These are phyloP conservation scores for Pelargonium myrrhifolium DNA, from an alignment of 441 rosid genomes.

Conservation along the genomic window DNA sequence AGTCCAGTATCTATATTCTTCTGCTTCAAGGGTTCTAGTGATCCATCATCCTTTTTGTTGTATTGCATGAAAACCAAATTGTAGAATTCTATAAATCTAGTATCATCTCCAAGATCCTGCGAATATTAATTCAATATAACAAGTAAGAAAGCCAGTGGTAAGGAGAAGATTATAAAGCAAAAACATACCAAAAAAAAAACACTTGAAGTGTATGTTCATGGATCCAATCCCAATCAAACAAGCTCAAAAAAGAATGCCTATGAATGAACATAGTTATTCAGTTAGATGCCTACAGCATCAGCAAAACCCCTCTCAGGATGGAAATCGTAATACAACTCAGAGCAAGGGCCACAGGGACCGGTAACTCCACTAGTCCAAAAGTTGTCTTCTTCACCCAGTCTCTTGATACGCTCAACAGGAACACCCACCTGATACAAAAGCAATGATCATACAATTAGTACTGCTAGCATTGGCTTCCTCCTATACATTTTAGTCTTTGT, in stretches of 20 bases:
- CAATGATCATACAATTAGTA: conserved; percentile 1
- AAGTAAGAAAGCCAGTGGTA: neutral
- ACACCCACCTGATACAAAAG: conserved; percentile 53
- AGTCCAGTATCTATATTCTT: conserved; percentile 92
- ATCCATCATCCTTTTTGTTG: conserved; percentile 72
- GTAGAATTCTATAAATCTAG: conserved; percentile 83
- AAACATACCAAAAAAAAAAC: neutral
- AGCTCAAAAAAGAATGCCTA: neutral
- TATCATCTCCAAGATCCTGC: conserved; percentile 92
- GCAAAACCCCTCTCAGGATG: conserved; percentile 65
- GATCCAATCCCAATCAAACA: neutral
- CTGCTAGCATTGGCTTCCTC: neutral
- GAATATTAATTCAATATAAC: conserved; percentile 11
- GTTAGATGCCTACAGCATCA: conserved; percentile 32
- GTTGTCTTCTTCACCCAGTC: conserved; percentile 89
- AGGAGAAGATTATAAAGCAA: neutral
- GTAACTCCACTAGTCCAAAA: conserved; percentile 92
- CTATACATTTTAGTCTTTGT: neutral
- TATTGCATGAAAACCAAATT: conserved; percentile 93
- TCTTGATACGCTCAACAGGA: conserved; percentile 66
- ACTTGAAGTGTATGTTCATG: neutral
- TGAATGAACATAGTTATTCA: conserved; percentile 5
- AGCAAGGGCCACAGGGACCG: conserved; percentile 97
- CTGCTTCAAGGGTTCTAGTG: conserved; percentile 80
- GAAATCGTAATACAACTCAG: conserved; percentile 90